Base-by-base conservation (phyloP, 805 yeast genomes). In the Yarrowia sp. region DNA sequence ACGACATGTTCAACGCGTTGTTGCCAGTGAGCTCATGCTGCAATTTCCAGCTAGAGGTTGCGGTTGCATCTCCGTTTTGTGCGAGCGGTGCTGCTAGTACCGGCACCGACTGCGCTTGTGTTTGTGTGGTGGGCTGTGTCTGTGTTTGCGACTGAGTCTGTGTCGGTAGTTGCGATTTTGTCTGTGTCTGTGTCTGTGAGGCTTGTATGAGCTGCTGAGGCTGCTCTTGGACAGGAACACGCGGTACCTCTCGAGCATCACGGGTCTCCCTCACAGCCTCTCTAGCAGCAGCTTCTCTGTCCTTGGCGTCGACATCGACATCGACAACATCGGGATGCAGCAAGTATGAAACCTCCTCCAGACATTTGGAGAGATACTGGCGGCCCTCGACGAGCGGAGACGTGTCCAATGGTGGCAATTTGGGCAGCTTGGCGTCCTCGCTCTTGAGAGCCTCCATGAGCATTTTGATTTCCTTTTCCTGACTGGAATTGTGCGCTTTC, bases 291-390 rank as follows among this genome's bases (percentile, higher is more conserved):
- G 38, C 52, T 24, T 49, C 56, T 3, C 40, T 21, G 30, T 51
- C 58, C 58, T 43, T 43, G 28, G 48, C 48, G n/a, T 54, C 46
- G 10, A 54, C 61, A 12, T 54, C 61, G 7, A 54, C 46, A 14
- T 54, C 61, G 6, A 54, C 61, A 56, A 71, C 35, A 16, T 72
- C 67, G 0, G 72, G 49, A 58, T 72, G 73, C n/a, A 75, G 66
- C 61, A 75, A 63, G 62, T 71, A 73, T 24, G 71, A 71, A 17
- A 76, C 76, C 63, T 76, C 79, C 49, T 74, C 73, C 10, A 76
- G 67, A 68, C 79, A 76, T 59, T 73, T 72, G 26, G 69, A 71
- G 10, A 76, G 68, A 61, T 73, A 74, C 64, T 68, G 66, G n/a
- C 74, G 67, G n/a, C 75, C 68, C 54, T 68, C 71, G 9, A 71